Evolutionary conservation across 2,329 filamentous ascomycete genomes (phyloP).

Genomic region (Colletotrichum sp.): DNA sequence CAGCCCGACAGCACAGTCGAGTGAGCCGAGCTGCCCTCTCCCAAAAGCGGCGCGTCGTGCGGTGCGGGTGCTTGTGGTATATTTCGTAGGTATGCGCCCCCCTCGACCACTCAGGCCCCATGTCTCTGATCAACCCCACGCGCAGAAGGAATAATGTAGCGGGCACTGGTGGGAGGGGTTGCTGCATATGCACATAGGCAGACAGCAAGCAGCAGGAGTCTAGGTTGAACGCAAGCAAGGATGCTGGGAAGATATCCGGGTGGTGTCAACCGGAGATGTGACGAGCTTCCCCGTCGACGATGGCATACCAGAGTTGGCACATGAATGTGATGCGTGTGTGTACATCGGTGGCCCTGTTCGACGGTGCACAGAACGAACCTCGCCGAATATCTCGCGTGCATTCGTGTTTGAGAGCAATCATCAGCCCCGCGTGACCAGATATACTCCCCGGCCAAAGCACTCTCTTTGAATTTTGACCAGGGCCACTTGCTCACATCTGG

Average conservation of each 20-base stretch:
- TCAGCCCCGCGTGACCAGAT: background rate
- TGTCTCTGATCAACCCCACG: slow-evolving; percentile 19
- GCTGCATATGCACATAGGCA: background rate
- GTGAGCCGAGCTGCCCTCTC: background rate
- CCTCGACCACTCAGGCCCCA: background rate
- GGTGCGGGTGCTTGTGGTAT: background rate
- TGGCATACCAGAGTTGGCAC: background rate
- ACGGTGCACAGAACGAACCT: background rate
- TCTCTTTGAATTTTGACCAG: background rate
- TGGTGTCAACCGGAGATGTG: background rate
- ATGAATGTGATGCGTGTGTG: background rate
- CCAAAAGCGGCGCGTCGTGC: background rate
- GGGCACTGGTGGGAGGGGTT: background rate
- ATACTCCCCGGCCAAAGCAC: background rate
- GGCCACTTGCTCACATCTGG: background rate
- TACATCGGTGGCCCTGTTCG: background rate
- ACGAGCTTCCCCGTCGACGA: background rate
- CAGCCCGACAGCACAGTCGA: background rate
- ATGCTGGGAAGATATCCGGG: background rate
- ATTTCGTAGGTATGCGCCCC: background rate
- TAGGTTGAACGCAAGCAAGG: slow-evolving; percentile 2
- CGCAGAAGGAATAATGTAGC: slow-evolving; percentile 8
- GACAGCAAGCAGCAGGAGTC: background rate
- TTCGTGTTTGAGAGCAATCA: background rate
- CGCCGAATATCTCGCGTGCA: background rate